Conservation (phyloP, 495 filamentous ascomycete genomes). For the Penicillium cinerascens region DNA sequence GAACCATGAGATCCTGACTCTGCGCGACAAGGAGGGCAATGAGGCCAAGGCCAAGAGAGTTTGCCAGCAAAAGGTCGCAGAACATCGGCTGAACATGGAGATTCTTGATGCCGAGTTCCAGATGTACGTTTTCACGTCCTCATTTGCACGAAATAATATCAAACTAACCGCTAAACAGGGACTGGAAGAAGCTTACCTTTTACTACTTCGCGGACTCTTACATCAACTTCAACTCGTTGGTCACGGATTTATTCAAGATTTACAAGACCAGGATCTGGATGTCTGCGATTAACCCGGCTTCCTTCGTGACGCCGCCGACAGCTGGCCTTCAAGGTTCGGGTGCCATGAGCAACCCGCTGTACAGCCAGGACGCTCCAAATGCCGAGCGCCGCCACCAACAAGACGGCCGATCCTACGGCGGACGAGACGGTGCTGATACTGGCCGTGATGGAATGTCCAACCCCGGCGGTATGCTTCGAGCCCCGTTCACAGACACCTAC, state of each 20-base stretch:
- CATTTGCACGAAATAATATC: neutral
- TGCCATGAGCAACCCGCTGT: slow-evolving; percentile 29
- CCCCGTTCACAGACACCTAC: slow-evolving; percentile 36
- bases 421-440: slow-evolving; percentile 29
- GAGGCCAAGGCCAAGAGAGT: slow-evolving; percentile 97
- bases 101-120: slow-evolving; percentile 99
- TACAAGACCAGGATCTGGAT: slow-evolving; percentile 99
- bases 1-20: slow-evolving; percentile 77
- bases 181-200: slow-evolving; percentile 98
- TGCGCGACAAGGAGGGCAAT: slow-evolving; percentile 93
- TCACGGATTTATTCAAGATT: slow-evolving; percentile 96
- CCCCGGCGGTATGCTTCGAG: slow-evolving; percentile 35
- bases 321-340: slow-evolving; percentile 56
- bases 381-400: slow-evolving; percentile 35
- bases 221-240: slow-evolving; percentile 97
- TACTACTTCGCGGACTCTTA: slow-evolving; percentile 98
- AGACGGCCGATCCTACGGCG: slow-evolving; percentile 30
- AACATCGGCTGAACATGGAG: slow-evolving; percentile 95
- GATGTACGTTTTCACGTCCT: slow-evolving; percentile 60
- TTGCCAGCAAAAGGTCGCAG: slow-evolving; percentile 91
- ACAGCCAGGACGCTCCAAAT: slow-evolving; percentile 29
- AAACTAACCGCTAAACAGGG: slow-evolving; percentile 51
- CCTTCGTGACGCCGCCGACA: slow-evolving; percentile 77
- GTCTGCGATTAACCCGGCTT: slow-evolving; percentile 97
- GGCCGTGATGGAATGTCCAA: slow-evolving; percentile 31